Percentiles rank a stretch among this genome's conserved stretches.
Conservation (phyloP, 768 basidiomycete species). For the Mycena crocata region DNA sequence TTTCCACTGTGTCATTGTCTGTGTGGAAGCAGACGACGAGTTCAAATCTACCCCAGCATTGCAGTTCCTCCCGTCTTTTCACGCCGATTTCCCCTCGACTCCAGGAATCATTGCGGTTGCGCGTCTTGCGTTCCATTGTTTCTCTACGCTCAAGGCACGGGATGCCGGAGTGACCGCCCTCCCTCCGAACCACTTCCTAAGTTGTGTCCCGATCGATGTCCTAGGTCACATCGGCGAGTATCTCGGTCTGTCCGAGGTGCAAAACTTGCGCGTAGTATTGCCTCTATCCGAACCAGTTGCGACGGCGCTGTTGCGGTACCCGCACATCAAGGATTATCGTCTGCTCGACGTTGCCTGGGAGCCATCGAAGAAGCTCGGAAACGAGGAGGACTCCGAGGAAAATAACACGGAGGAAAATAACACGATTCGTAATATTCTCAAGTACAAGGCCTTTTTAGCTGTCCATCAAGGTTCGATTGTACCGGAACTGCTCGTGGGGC, state of each 20-base stretch:
- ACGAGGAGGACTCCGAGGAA: no score
- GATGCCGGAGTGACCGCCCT: not conserved
- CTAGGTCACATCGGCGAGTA: not conserved
- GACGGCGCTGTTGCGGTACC: constrained; percentile 2
- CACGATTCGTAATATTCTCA: no score
- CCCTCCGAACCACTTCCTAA: constrained; percentile 6
- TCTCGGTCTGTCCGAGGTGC: not conserved
- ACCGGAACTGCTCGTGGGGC: no score
- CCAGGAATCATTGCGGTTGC: constrained; percentile 29
- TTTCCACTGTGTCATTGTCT: constrained; percentile 34
- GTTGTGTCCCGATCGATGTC: constrained; percentile 3
- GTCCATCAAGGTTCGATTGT: no score
- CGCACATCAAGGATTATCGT: constrained; percentile 17
- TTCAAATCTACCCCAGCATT: constrained; percentile 25
- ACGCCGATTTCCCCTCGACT: constrained; percentile 31
- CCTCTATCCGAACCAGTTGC: not conserved
- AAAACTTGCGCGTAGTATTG: not conserved
- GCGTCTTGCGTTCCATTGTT: constrained; percentile 15
- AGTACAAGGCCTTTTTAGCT: no score
- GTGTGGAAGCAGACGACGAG: not conserved
- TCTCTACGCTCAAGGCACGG: not conserved
- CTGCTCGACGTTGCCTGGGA: not conserved
- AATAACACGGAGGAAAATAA: no score
- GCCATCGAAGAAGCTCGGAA: not conserved
- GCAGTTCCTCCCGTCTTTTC: constrained; percentile 36